Percentiles rank a stretch among this genome's conserved stretches.
These are phyloP conservation scores for Setaria viridis DNA, from an alignment of 202 grass and related monocot genomes.

Conservation along the genomic window DNA sequence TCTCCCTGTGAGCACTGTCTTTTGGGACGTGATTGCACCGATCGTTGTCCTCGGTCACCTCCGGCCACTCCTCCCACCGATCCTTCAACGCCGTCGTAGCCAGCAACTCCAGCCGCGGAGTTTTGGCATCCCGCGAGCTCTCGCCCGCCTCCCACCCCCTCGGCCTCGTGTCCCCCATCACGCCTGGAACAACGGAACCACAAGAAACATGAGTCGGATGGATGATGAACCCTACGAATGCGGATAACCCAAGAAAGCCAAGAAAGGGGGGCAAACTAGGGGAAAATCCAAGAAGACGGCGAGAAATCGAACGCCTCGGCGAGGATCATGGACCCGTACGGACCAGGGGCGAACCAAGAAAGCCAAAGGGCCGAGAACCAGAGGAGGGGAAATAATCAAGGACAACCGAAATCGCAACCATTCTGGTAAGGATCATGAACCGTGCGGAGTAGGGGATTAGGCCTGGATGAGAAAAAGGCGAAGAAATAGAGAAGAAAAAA, in stretches of 20 bases:
- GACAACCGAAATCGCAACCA: not conserved
- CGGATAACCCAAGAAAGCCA: not conserved
- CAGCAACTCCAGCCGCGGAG: not conserved
- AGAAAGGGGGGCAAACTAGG: not conserved
- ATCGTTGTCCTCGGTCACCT: not conserved
- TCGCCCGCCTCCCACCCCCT: not conserved
- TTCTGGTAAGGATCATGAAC: not conserved
- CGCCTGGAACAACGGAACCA: not conserved
- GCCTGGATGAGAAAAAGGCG: not conserved
- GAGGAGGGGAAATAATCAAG: not conserved
- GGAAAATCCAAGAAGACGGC: not conserved
- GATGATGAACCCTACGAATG: not conserved
- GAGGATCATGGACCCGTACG: not conserved
- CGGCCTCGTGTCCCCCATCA: conserved; percentile 6
- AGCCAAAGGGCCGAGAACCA: not conserved
- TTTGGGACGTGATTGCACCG: conserved; percentile 4
- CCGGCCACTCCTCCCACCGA: not conserved
- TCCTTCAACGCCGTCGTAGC: not conserved
- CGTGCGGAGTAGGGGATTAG: not conserved
- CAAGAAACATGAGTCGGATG: not conserved
- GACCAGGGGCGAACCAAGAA: not conserved
- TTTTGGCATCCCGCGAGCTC: not conserved
- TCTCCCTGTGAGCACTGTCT: not conserved
- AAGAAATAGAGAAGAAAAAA: not conserved
- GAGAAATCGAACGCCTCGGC: not conserved